Evolutionary conservation across 495 filamentous ascomycete species (phyloP), one percentile per base, ranked within the genome.

Genomic region (Daldinia loculata): DNA sequence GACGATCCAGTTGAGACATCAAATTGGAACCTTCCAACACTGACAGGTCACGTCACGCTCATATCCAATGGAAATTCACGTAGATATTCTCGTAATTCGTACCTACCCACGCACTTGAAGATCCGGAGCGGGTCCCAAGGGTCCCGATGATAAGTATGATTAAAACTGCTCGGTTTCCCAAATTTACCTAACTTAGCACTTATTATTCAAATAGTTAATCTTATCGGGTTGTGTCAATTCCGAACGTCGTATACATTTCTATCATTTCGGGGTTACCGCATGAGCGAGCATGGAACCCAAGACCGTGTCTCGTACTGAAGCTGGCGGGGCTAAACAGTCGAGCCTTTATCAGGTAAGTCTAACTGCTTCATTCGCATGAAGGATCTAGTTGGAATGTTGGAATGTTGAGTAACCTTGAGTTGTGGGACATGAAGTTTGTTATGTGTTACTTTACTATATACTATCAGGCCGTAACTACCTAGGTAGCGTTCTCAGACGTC

Each of bases 331-430:
- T 41, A 63, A 63, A 26, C 78, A 71, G 36, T 79, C 80, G 0
- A 62, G 55, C 3, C 27, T 82, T 24, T 81, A 80, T 65, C 78
- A 82, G 72, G 81, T 79, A 62, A 71, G 61, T 60, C 30, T 7
- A 34, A 24, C 4, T 19, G 14, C 27, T 56, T 36, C 4, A 43
- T 34, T 51, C 22, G 26, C 8, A 9, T 19, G 48, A 52, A 29
- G 14, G 11, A 29, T 52, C 24, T 14, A 15, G 1, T 52, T n/a
- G 4, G 22, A 9, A 14, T 19, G 1, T 52, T n/a, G 4, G 22
- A 9, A 14, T 19, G 22, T 52, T 27, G 15, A 52, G 26, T n/a
- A 22, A 48, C 19, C 9, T 48, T 48, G 19, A 24, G 17, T 45
- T 17, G 41, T 22, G 7, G 41, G 8, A 45, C 41, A 9, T 22